phyloP scores from a whole-genome alignment of 257 asterid genomes.

The Linaria vulgaris region DNA sequence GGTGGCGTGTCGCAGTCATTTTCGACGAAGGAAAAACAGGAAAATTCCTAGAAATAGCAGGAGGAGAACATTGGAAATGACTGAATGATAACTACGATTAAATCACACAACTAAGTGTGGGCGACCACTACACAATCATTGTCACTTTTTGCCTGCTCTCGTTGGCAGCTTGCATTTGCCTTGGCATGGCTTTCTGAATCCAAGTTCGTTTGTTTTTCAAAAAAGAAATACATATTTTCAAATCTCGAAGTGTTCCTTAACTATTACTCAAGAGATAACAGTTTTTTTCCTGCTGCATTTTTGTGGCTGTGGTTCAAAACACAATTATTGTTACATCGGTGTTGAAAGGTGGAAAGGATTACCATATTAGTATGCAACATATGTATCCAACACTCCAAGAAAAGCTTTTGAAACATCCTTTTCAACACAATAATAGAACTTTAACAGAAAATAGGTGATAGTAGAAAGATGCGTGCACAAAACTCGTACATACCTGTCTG shows the following conservation, averaged over 20 bases:
- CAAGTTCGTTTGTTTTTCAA: neutral
- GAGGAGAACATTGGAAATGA: slow-evolving; percentile 31
- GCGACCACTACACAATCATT: slow-evolving; percentile 22
- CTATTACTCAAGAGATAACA: too few relatives aligned
- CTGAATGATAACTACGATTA: slow-evolving; percentile 15
- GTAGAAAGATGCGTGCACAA: neutral
- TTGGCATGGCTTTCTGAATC: slow-evolving; percentile 33
- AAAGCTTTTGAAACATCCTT: neutral
- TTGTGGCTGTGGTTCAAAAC: too few relatives aligned
- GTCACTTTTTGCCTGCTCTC: slow-evolving; percentile 22
- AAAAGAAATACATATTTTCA: too few relatives aligned
- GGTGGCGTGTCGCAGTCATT: neutral
- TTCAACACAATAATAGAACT: neutral
- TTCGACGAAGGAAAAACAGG: neutral
- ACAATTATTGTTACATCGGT: neutral
- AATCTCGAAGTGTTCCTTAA: too few relatives aligned
- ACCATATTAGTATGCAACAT: slow-evolving; percentile 5
- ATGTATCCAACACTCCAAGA: neutral
- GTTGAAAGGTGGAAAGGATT: slow-evolving; percentile 5
- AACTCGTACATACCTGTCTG: slow-evolving; percentile 13
- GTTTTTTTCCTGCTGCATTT: too few relatives aligned
- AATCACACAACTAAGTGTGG: slow-evolving; percentile 19
- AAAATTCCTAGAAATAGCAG: neutral
- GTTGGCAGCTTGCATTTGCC: slow-evolving; percentile 41
- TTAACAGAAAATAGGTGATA: slow-evolving; percentile 6